A percentile compares a stretch with the other conserved stretches of the same genome.
Evolutionary conservation across 208 protist genomes (phyloP).

Genomic region (Endotrypanum monterogeii): DNA sequence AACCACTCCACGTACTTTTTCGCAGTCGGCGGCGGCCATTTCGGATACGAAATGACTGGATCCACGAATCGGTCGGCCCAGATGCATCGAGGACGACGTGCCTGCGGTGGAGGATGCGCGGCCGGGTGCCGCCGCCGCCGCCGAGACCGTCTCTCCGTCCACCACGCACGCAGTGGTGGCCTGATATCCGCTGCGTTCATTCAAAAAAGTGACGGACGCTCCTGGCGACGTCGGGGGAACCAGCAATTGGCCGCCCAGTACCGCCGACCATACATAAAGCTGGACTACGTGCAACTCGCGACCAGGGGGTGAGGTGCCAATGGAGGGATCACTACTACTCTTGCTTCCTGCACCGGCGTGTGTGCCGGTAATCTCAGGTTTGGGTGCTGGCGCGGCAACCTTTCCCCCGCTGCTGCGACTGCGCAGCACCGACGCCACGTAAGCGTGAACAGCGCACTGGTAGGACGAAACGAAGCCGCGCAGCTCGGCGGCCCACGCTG

Average conservation of each 20-base stretch:
- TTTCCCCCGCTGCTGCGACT: background rate
- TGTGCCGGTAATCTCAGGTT: background rate
- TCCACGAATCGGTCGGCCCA: constrained; percentile 15
- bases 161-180: constrained; percentile 17
- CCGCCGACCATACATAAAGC: constrained; percentile 30
- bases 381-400: background rate
- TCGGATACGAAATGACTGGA: constrained; percentile 17
- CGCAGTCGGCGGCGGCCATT: constrained; percentile 18
- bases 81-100: background rate
- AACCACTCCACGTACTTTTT: constrained; percentile 17
- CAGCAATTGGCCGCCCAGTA: constrained; percentile 43
- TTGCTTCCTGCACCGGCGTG: background rate
- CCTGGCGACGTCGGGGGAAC: constrained; percentile 15
- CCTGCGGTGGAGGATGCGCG: background rate
- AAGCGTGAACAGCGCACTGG: constrained; percentile 21
- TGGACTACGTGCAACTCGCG: constrained; percentile 23
- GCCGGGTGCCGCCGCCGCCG: background rate
- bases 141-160: constrained; percentile 12
- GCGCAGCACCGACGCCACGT: constrained; percentile 13
- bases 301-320: background rate
- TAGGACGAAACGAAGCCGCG: constrained; percentile 28
- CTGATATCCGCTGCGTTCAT: constrained; percentile 20
- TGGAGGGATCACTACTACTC: background rate
- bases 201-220: constrained; percentile 13
- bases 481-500: constrained; percentile 34